Evolutionary conservation across 768 basidiomycete species (phyloP).

Genomic region (Boletellus ananas): DNA sequence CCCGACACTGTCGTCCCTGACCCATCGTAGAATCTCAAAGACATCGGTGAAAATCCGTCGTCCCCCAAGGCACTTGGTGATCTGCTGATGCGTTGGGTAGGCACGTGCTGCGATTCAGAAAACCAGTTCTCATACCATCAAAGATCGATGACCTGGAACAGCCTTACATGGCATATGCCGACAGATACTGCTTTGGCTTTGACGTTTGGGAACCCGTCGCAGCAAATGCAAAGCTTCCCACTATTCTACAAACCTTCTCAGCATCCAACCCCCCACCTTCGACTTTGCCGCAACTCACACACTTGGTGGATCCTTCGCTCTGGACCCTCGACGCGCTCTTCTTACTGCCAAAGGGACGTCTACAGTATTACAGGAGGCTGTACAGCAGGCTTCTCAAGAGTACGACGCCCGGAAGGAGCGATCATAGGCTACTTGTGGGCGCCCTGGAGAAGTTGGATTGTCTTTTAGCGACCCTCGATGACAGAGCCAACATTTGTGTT

Average conservation of each 20-base stretch:
- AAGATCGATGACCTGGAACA: conserved; percentile 90
- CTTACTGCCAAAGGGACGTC: conserved; percentile 74
- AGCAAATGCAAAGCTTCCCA: conserved; percentile 65
- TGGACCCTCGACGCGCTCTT: conserved; percentile 93
- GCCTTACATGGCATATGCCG: conserved; percentile 81
- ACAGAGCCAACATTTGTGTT: conserved; percentile 43
- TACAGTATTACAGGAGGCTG: conserved; percentile 90
- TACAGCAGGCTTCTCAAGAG: conserved; percentile 84
- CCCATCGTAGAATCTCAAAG: conserved; percentile 75
- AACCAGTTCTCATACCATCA: conserved; percentile 13
- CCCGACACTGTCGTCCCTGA: conserved; percentile 8
- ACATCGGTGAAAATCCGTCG: conserved; percentile 88
- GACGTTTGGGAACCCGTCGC: conserved; percentile 80
- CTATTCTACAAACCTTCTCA: conserved; percentile 70
- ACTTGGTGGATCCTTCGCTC: conserved; percentile 35
- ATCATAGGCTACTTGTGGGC: conserved; percentile 74
- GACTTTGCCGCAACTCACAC: conserved; percentile 32
- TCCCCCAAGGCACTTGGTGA: conserved; percentile 94
- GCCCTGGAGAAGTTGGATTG: conserved; percentile 79
- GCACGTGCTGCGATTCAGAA: conserved; percentile 27
- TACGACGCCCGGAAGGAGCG: conserved; percentile 80
- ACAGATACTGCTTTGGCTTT: conserved; percentile 70
- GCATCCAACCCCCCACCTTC: conserved; percentile 55
- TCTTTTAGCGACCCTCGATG: conserved; percentile 66
- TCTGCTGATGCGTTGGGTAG: conserved; percentile 94